Evolutionary conservation across 441 rosid genomes (phyloP).

Genomic region (Euphorbia schlechtendalii): DNA sequence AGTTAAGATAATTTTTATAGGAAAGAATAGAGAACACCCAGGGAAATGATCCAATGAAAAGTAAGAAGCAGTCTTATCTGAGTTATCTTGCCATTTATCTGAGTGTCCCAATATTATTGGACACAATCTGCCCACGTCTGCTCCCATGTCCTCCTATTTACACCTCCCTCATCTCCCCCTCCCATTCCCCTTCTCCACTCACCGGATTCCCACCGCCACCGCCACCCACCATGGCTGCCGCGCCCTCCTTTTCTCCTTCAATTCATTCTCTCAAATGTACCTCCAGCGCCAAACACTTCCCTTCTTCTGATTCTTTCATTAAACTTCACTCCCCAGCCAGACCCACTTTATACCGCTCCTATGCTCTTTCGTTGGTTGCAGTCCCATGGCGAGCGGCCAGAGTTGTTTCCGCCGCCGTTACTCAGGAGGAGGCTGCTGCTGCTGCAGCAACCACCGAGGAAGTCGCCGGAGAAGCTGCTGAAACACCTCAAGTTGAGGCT

Average conservation of each 20-base stretch:
- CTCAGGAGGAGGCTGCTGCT: constrained; percentile 42
- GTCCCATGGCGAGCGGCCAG: constrained; percentile 29
- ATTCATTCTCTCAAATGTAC: constrained; percentile 34
- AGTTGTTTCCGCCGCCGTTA: constrained; percentile 36
- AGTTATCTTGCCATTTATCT: neutral
- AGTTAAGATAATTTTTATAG: no score
- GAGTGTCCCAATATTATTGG: constrained; percentile 22
- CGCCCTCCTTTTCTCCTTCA: constrained; percentile 39
- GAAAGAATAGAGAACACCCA: no score
- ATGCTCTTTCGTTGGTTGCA: constrained; percentile 17
- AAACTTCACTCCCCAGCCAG: constrained; percentile 20
- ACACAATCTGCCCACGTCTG: constrained; percentile 40
- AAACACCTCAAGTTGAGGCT: constrained; percentile 4
- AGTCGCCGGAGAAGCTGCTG: constrained; percentile 15
- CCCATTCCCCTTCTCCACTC: constrained; percentile 1
- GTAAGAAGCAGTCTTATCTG: constrained; percentile 25
- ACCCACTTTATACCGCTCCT: constrained; percentile 3
- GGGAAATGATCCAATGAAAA: constrained; percentile 15
- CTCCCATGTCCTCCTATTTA: neutral
- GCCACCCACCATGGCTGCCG: constrained; percentile 32
- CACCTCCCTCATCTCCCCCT: neutral
- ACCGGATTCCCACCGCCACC: constrained; percentile 17
- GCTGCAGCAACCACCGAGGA: constrained; percentile 19
- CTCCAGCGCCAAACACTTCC: constrained; percentile 24
- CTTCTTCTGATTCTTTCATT: constrained; percentile 18